Evolutionary conservation across 192 early-diverging fungal genomes (phyloP).

Genomic region (Coemansia sp.): DNA sequence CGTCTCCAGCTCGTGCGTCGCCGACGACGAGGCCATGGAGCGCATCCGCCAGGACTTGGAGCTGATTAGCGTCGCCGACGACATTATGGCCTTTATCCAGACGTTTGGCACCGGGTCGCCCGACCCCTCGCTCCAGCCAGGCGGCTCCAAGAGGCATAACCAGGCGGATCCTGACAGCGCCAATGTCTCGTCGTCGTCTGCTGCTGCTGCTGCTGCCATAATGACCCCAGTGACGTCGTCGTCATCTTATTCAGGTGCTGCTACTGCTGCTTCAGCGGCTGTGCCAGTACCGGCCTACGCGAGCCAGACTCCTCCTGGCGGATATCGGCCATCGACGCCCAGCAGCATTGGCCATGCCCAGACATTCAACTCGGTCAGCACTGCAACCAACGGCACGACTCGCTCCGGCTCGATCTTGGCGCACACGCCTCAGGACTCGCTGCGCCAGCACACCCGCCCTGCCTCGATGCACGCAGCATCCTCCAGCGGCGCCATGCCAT

Average conservation of each 20-base stretch:
- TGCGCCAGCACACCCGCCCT: constrained; percentile 30
- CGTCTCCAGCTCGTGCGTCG: constrained; percentile 66
- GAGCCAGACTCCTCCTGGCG: not conserved
- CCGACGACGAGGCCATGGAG: constrained; percentile 80
- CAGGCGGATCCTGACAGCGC: not conserved
- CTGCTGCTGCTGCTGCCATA: not conserved
- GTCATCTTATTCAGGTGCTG: not conserved
- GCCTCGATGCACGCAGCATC: constrained; percentile 26
- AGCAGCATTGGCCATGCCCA: constrained; percentile 16
- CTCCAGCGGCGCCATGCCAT: not conserved
- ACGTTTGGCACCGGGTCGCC: constrained; percentile 64
- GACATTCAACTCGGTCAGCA: constrained; percentile 20
- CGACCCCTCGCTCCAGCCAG: constrained; percentile 18
- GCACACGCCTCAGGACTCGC: constrained; percentile 4
- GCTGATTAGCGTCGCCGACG: constrained; percentile 61
- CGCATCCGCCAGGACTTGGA: constrained; percentile 70
- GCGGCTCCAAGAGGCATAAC: not conserved
- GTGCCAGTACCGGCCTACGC: not conserved
- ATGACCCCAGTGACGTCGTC: not conserved
- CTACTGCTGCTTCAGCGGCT: not conserved
- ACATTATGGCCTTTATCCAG: constrained; percentile 68
- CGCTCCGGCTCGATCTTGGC: constrained; percentile 29
- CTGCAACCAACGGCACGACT: constrained; percentile 19
- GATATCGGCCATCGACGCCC: constrained; percentile 3
- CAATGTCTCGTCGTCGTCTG: not conserved